Conservation (phyloP, 106 monocot species). For the Dioscorea alata region DNA sequence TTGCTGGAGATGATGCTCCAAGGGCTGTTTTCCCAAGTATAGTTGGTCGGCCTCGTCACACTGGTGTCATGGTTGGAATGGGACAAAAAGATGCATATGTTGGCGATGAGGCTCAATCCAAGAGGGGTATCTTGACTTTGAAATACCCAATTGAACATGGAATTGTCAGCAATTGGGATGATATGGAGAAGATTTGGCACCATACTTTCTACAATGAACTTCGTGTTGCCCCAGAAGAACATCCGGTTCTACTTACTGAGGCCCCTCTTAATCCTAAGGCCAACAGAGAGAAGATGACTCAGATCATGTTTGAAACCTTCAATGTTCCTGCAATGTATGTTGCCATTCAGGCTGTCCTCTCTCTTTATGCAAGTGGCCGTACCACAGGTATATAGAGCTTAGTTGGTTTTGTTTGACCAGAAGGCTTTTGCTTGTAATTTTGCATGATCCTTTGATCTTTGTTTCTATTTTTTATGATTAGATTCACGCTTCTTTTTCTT, state of each 20-base stretch:
- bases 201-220: neutral
- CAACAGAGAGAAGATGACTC: conserved; percentile 1
- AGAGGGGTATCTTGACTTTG: neutral
- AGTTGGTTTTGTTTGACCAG: too few relatives aligned
- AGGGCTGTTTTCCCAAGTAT: neutral
- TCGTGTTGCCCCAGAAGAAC: conserved; percentile 1
- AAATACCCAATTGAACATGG: neutral
- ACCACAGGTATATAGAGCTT: neutral
- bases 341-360: conserved; percentile 1
- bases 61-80: conserved; percentile 2
- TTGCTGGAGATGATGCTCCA: conserved; percentile 3
- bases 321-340: conserved; percentile 1
- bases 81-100: conserved; percentile 1
- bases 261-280: neutral
- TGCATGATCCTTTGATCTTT: neutral
- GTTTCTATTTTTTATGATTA: neutral
- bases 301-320: neutral
- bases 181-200: conserved; percentile 1
- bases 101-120: conserved; percentile 1
- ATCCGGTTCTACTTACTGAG: neutral
- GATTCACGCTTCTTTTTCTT: neutral
- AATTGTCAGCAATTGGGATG: conserved; percentile 1
- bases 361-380: conserved; percentile 1
- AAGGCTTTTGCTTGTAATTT: too few relatives aligned
- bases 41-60: neutral